Base-by-base conservation (phyloP, 805 yeast genomes). In the Kodamaea fukazawae region DNA sequence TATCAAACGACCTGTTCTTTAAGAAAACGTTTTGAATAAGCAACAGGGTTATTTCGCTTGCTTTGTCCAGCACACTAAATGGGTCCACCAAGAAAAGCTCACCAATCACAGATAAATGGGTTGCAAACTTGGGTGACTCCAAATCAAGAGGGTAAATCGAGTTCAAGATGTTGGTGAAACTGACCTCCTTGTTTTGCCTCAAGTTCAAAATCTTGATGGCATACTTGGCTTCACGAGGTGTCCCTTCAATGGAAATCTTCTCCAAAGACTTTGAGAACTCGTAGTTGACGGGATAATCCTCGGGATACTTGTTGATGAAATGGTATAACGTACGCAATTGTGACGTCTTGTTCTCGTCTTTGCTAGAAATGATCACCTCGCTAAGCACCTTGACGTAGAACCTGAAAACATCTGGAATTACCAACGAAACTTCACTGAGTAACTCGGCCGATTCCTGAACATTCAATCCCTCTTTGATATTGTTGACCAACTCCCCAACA, bases 21-120 rank as follows among this genome's bases (percentile, higher is more conserved):
- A 85, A 61, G 12, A 88, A 65, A 2, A 86, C 67, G 10, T 81
- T 75, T 40, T 80, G 79, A 7, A 86, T 78, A 30, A 88, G 57
- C 17, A 73, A 63, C 4, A 78, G 57, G 1, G 86, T 81, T 15
- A 87, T 62, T 2, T 78, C 83, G 18, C 76, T 73, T 1, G 83
- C 73, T 23, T 73, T 65, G 1, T 69, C 71, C 36, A 78, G 81
- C 3, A 81, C 56, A 1, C 76, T 46, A 0, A 63, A 53, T 1
- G 83, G 79, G 32, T 70, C 72, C 5, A 68, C 58, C 5, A 67
- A 49, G 49, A 78, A 78, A 4, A 85, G 47, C 55, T 83, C 86
- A 0, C 86, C 72, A 32, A 87, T 57, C 0, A 79, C 62, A 1
- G 86, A 63, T 14, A 88, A 53, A 46, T 76, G 81, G 0, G 89